phyloP scores from a whole-genome alignment of 371 early-diverging fungal genomes.

The Mortierella sp. region DNA sequence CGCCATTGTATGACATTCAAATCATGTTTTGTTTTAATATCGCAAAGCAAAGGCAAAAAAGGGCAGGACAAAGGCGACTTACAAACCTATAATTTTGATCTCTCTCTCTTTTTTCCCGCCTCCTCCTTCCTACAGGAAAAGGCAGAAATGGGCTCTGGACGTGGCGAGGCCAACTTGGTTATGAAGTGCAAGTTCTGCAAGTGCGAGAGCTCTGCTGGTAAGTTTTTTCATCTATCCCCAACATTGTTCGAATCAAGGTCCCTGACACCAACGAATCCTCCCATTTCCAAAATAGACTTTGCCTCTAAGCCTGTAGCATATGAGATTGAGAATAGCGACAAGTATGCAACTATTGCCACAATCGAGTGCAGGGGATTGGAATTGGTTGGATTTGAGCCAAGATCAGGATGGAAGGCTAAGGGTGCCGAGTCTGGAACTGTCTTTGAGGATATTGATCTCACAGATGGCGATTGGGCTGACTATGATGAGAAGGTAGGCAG shows the following conservation, averaged over 20 bases:
- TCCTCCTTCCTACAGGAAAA: constrained; percentile 27
- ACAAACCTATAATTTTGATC: background rate
- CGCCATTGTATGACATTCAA: constrained; percentile 60
- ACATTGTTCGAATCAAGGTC: background rate
- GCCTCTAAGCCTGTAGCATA: constrained; percentile 73
- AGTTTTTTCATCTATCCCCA: constrained; percentile 23
- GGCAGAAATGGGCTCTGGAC: constrained; percentile 56
- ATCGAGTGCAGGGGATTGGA: constrained; percentile 93
- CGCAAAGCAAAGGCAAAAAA: no score
- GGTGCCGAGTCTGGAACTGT: constrained; percentile 78
- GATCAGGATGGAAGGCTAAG: constrained; percentile 79
- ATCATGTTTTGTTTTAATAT: background rate
- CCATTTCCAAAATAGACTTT: constrained; percentile 60
- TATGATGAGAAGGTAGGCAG: constrained; percentile 84
- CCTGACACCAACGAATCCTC: no score
- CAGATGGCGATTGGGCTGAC: constrained; percentile 90
- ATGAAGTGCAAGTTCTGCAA: constrained; percentile 96
- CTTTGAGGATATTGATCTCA: constrained; percentile 87
- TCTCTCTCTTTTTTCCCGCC: constrained; percentile 7
- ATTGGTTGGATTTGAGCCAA: constrained; percentile 83
- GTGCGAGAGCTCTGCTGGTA: constrained; percentile 81
- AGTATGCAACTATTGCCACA: constrained; percentile 73
- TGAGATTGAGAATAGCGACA: constrained; percentile 67
- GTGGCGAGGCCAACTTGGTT: constrained; percentile 90
- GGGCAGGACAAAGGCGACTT: background rate